phyloP scores from a whole-genome alignment of 2,329 filamentous ascomycete species.

The Fusarium zealandicum region DNA sequence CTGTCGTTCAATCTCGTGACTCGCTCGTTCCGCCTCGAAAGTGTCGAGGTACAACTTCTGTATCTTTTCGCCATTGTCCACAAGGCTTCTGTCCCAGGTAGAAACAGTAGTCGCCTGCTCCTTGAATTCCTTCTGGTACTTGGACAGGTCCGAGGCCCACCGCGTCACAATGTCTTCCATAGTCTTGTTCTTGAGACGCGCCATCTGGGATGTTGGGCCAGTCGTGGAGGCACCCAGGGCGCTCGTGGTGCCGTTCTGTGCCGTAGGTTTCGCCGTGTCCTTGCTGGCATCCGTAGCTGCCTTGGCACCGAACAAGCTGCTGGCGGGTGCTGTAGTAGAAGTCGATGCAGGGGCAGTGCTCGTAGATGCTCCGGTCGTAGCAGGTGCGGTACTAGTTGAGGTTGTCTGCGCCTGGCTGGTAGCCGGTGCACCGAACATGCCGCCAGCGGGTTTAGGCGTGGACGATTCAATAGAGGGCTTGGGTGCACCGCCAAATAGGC shows the following conservation, averaged over 20 bases:
- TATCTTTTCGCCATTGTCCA: constrained; percentile 95
- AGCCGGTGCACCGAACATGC: constrained; percentile 39
- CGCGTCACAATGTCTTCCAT: constrained; percentile 99
- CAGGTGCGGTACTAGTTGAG: constrained; percentile 39
- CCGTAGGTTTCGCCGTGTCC: constrained; percentile 42
- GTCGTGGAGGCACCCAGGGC: constrained; percentile 75
- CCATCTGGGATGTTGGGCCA: constrained; percentile 83
- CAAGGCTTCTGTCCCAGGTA: constrained; percentile 88
- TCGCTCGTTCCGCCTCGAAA: constrained; percentile 91
- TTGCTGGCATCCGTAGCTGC: constrained; percentile 42
- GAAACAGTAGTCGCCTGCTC: constrained; percentile 87
- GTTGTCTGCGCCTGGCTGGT: constrained; percentile 31
- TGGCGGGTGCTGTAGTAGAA: constrained; percentile 44
- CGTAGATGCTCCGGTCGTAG: constrained; percentile 31
- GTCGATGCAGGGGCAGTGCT: constrained; percentile 40
- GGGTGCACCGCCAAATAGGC: constrained; percentile 37
- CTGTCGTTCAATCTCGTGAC: constrained; percentile 92
- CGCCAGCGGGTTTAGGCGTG: constrained; percentile 34
- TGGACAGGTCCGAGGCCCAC: constrained; percentile 93
- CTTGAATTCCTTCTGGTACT: constrained; percentile 97
- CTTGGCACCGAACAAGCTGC: constrained; percentile 47
- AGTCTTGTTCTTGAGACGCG: constrained; percentile 94
- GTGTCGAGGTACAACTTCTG: constrained; percentile 91
- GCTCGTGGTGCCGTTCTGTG: constrained; percentile 46
- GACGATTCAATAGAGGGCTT: constrained; percentile 33